These are phyloP conservation scores for Ochetophila trinervis DNA, from an alignment of 306 rosid genomes.

Conservation along the genomic window DNA sequence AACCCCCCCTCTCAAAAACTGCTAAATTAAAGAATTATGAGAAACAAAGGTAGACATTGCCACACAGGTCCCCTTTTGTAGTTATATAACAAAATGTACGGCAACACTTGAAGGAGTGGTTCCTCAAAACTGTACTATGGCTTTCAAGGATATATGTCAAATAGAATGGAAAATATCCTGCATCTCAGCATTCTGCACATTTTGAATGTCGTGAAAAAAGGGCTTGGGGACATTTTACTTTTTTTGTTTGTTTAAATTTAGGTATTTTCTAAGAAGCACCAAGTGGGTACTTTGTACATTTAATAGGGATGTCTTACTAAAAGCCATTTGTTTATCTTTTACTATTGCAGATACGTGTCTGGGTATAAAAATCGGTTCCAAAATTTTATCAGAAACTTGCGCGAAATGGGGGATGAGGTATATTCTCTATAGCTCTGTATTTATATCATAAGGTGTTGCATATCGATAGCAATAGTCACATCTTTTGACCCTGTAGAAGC, in stretches of 20 bases:
- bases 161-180: no score
- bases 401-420: constrained; percentile 71
- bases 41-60: no score
- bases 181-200: no score
- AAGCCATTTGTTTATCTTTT: constrained; percentile 11
- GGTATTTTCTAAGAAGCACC: not conserved
- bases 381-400: constrained; percentile 53
- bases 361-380: constrained; percentile 63
- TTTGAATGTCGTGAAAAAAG: no score
- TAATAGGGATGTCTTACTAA: constrained; percentile 1
- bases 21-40: no score
- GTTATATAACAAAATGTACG: no score
- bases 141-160: not conserved
- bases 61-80: no score
- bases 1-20: no score
- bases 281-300: not conserved
- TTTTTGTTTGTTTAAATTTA: not conserved
- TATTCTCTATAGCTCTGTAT: not conserved
- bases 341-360: constrained; percentile 46
- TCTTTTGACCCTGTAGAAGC: not conserved
- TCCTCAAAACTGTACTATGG: not conserved
- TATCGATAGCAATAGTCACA: not conserved
- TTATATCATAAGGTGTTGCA: not conserved
- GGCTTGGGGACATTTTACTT: not conserved
- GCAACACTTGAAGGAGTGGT: no score